These are phyloP conservation scores for Ceratocystis cubensis DNA, from an alignment of 2,329 filamentous ascomycete species.

Conservation along the genomic window DNA sequence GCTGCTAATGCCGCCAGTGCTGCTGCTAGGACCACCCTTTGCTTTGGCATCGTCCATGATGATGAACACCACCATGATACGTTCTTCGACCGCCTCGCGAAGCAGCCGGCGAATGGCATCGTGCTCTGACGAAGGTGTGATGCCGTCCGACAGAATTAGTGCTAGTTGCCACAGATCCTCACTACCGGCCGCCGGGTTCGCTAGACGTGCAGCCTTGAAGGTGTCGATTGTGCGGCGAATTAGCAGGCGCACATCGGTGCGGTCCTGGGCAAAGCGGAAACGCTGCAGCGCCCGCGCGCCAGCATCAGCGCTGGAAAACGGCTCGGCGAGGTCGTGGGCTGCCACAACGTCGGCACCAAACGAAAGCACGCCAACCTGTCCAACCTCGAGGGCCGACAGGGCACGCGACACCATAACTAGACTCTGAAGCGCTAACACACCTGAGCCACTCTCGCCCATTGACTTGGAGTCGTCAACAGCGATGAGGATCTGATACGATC, in stretches of 20 bases:
- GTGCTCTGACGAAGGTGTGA: conserved; percentile 72
- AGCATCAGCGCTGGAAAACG: conserved; percentile 47
- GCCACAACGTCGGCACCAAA: conserved; percentile 77
- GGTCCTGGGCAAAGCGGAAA: conserved; percentile 73
- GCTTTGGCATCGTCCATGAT: conserved; percentile 60
- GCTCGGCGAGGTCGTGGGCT: conserved; percentile 71
- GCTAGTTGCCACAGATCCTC: conserved; percentile 89
- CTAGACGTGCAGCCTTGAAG: conserved; percentile 64
- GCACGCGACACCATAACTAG: conserved; percentile 81
- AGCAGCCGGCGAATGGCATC: conserved; percentile 70
- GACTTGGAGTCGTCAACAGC: conserved; percentile 91
- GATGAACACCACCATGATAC: conserved; percentile 97
- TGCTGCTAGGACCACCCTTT: not conserved
- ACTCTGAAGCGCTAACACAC: conserved; percentile 78
- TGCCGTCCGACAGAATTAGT: conserved; percentile 83
- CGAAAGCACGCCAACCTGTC: conserved; percentile 80
- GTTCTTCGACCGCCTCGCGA: conserved; percentile 76
- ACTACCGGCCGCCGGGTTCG: conserved; percentile 32
- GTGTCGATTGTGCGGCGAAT: conserved; percentile 65
- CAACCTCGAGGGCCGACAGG: conserved; percentile 84
- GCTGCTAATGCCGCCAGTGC: conserved; percentile 34
- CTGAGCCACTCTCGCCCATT: conserved; percentile 73
- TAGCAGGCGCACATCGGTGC: conserved; percentile 73
- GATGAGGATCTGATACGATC: conserved; percentile 92
- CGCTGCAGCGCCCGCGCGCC: conserved; percentile 31